Base-by-base conservation (phyloP, 75 land plant genomes). In the Isoetes taiwanensis region DNA sequence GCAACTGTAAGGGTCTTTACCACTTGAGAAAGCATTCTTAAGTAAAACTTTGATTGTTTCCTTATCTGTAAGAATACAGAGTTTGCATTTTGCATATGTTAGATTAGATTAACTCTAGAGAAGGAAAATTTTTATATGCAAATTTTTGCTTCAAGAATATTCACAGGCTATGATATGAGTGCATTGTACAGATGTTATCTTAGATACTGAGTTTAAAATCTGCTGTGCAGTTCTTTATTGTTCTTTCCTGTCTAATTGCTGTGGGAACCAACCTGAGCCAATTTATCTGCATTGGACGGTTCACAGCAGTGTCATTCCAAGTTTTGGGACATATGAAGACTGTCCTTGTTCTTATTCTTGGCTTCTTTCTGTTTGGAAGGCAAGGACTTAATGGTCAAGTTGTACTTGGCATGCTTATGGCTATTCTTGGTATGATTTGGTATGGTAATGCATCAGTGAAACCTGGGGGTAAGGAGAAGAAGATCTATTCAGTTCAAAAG, bases 201-300 rank as follows among this genome's bases (percentile, higher is more conserved):
- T n/a, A n/a, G n/a, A n/a, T n/a, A n/a, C n/a, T n/a, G n/a, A n/a
- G n/a, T n/a, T n/a, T n/a, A n/a, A n/a, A n/a, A n/a, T n/a, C n/a
- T n/a, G 52, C 11, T 14, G 14, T 77, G 64, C 86, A 85, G 86
- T 57, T 86, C 31, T 83, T 86, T 57, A 80, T 86, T 30, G 41
- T 68, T 6, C 63, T 86, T 1, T 86, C 91, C 12, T 86, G 91
- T 63, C 26, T 65, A 1, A 76, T 85, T 33, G 87, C 91, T 0
- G 79, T 86, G n/a, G 82, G 82, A 21, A 77, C 80, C 66, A 86
- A 85, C 71, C 64, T 85, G 11, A 85, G 90, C 66, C 90, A 85
- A 42, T 86, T 79, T 54, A 74, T 86, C 50, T 86, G 91, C 79
- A 86, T 86, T 59, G 91, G 91, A 33, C 64, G 87, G 56, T 86